These are phyloP conservation scores for Plectosphaerella plurivora DNA, from an alignment of 2,329 filamentous ascomycete genomes.

Conservation along the genomic window DNA sequence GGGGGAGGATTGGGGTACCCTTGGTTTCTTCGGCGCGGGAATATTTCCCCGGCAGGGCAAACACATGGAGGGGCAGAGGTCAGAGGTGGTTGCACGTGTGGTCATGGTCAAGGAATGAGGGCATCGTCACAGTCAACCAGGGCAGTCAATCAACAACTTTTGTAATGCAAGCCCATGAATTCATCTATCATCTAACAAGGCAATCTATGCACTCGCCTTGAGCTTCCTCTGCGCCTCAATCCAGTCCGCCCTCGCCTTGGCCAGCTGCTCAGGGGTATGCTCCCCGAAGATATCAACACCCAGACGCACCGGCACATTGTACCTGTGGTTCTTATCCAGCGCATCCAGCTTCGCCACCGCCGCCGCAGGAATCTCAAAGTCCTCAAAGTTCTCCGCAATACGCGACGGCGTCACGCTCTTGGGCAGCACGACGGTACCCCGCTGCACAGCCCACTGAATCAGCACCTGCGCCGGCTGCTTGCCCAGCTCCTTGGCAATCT, in stretches of 20 bases:
- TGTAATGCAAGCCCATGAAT: background rate
- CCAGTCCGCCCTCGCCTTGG: constrained; percentile 28
- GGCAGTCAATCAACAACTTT: too few species aligned
- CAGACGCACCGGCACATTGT: constrained; percentile 37
- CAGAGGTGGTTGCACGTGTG: too few species aligned
- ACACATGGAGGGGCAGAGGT: too few species aligned
- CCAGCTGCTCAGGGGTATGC: constrained; percentile 27
- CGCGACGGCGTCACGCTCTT: constrained; percentile 49
- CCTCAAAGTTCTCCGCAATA: constrained; percentile 41
- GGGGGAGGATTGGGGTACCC: too few species aligned
- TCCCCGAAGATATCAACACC: constrained; percentile 40
- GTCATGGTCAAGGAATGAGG: too few species aligned
- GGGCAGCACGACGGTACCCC: constrained; percentile 48
- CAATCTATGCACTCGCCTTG: constrained; percentile 11
- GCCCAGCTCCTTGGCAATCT: constrained; percentile 45
- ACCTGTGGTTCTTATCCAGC: constrained; percentile 32
- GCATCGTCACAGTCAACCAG: too few species aligned
- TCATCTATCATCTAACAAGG: background rate
- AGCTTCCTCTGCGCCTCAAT: constrained; percentile 24
- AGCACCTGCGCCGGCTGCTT: constrained; percentile 49
- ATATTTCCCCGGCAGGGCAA: too few species aligned
- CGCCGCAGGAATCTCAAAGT: constrained; percentile 28
- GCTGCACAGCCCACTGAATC: constrained; percentile 49
- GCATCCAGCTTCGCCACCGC: constrained; percentile 30
- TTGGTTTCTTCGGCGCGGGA: too few species aligned